Evolutionary conservation across 768 basidiomycete species (phyloP), one percentile per base, ranked within the genome.

Genomic region (Auricularia sp.): DNA sequence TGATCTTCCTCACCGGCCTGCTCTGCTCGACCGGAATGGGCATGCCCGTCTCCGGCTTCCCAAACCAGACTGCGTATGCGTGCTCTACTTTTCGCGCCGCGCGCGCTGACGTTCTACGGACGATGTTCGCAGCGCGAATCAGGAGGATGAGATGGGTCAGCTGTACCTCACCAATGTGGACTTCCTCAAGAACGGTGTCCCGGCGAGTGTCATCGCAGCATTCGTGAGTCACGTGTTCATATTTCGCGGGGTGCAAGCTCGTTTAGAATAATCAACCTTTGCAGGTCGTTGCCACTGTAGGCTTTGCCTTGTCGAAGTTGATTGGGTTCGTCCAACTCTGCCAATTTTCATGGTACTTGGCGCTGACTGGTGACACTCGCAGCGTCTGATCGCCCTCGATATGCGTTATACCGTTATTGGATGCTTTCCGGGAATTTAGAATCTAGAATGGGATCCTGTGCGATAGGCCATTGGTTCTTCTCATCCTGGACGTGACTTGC

Each of bases 41-140:
- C 11, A 91, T 98, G 83, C 95, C 96, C 2, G 94, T 98, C 45
- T 94, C 92, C 67, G 97, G 97, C n/a, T 99, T 98, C 80, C 96
- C 96, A 0, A 97, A 98, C 75, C 93, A 97, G 77, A 94, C 93
- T 61, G 93, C 94, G 94, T 95, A 75, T 70, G 90, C 33, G 14
- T 18, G 24, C 29, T 7, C 56, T 14, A 1, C 56, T 18, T 34
- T 33, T 29, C 24, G 8, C 65, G 0, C n/a, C 37, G 36, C 64
- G 54, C 18, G 37, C 36, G 21, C 56, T 54, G 10, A 24, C 58
- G 44, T 11, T 2, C 10, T 18, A 51, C 14, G 18, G 6, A 33
- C 21, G 14, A 14, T 29, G 10, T 29, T 45, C 62, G n/a, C 62
- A 92, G 90, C 61, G 92, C 92, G 3, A 92, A 92, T 6, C 92